phyloP scores from a whole-genome alignment of 768 basidiomycete genomes.

The Neoboletus magnificus region DNA sequence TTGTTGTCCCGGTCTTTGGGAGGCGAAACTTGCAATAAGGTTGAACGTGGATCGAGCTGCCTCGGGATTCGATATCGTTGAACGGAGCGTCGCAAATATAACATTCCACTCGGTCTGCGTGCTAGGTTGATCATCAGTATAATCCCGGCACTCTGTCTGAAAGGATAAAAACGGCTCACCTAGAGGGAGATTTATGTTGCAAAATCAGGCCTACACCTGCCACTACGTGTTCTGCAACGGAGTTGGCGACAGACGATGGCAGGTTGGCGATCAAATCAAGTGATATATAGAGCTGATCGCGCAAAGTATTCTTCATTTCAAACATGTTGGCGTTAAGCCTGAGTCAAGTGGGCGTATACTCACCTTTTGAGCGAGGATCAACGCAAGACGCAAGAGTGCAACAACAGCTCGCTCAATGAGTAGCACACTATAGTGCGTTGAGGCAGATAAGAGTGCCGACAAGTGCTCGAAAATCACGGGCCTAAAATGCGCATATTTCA shows the following conservation, averaged over 20 bases:
- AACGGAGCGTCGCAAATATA: conserved; percentile 81
- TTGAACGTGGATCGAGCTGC: conserved; percentile 84
- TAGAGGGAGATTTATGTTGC: conserved; percentile 70
- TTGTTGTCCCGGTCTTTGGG: conserved; percentile 55
- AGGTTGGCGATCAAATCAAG: conserved; percentile 86
- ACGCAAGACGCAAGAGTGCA: conserved; percentile 78
- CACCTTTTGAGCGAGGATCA: conserved; percentile 78
- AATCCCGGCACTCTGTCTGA: not conserved
- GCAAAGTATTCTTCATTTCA: conserved; percentile 59
- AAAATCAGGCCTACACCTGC: conserved; percentile 78
- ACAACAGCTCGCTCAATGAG: conserved; percentile 94
- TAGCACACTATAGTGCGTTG: conserved; percentile 81
- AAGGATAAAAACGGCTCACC: conserved; percentile 30
- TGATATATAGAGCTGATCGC: conserved; percentile 93
- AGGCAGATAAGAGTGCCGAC: conserved; percentile 70
- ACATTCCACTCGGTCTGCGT: conserved; percentile 97
- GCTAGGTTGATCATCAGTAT: conserved; percentile 34
- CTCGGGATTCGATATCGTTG: conserved; percentile 81
- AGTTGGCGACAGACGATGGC: conserved; percentile 68
- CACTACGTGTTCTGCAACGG: conserved; percentile 89
- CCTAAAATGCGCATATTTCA: conserved; percentile 46
- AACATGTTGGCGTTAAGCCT: not conserved
- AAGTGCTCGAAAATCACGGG: conserved; percentile 94
- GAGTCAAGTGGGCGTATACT: conserved; percentile 15
- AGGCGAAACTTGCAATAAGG: conserved; percentile 62